These are phyloP conservation scores for Lyophyllum semitale DNA, from an alignment of 768 basidiomycete species.

Conservation along the genomic window DNA sequence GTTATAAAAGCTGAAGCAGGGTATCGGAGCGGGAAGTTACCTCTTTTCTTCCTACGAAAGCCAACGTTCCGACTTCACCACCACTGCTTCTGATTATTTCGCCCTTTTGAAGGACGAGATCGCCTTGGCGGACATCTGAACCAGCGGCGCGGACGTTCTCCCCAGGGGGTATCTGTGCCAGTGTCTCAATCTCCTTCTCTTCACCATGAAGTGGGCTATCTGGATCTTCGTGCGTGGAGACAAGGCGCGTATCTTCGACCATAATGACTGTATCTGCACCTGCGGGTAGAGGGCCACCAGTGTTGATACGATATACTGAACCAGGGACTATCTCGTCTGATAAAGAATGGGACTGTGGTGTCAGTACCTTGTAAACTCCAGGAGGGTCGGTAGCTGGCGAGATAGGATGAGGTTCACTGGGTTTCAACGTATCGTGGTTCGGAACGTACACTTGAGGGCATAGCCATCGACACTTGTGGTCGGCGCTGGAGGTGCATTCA, in stretches of 20 bases:
- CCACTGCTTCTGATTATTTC: slow-evolving; percentile 65
- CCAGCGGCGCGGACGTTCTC: slow-evolving; percentile 79
- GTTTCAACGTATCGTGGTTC: background rate
- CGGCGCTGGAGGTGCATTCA: slow-evolving; percentile 59
- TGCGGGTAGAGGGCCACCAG: slow-evolving; percentile 76
- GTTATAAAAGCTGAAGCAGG: background rate
- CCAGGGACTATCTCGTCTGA: slow-evolving; percentile 48
- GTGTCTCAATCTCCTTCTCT: slow-evolving; percentile 70
- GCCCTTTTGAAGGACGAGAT: slow-evolving; percentile 64
- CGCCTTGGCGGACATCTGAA: slow-evolving; percentile 71
- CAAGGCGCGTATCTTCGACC: slow-evolving; percentile 88
- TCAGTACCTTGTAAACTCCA: slow-evolving; percentile 69
- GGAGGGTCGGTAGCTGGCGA: slow-evolving; percentile 60
- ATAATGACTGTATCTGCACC: slow-evolving; percentile 84
- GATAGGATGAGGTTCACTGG: background rate
- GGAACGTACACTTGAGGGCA: slow-evolving; percentile 66
- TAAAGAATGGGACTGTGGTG: slow-evolving; percentile 51
- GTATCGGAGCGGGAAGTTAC: slow-evolving; percentile 33
- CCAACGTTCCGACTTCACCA: slow-evolving; percentile 82
- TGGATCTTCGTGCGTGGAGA: slow-evolving; percentile 46
- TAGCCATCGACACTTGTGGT: slow-evolving; percentile 92
- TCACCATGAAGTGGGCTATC: slow-evolving; percentile 48
- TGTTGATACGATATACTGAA: slow-evolving; percentile 78
- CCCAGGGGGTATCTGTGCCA: slow-evolving; percentile 57
- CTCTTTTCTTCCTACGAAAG: slow-evolving; percentile 75